phyloP scores from a whole-genome alignment of 371 early-diverging fungal genomes.

The Apophysomyces ossiformis region DNA sequence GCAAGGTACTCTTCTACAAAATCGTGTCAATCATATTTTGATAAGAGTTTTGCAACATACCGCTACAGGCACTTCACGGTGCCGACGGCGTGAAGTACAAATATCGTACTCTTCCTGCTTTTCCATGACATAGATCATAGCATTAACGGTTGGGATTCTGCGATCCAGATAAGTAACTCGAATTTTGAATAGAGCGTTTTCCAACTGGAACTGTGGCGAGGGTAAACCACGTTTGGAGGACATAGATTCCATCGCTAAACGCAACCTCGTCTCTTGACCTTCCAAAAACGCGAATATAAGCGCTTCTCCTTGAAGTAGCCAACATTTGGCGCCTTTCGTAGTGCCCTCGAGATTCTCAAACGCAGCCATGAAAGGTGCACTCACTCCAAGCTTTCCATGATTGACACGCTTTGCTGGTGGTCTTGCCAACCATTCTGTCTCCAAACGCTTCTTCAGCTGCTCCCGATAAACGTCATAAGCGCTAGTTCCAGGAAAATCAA shows the following conservation, averaged over 20 bases:
- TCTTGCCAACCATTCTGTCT: slow-evolving; percentile 53
- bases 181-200: slow-evolving; percentile 51
- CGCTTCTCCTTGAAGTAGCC: slow-evolving; percentile 5
- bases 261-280: background rate
- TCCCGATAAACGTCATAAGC: slow-evolving; percentile 51
- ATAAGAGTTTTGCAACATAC: background rate
- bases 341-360: slow-evolving; percentile 35
- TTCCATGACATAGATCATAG: slow-evolving; percentile 53
- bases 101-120: slow-evolving; percentile 31
- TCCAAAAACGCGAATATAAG: background rate
- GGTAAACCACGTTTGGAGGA: background rate
- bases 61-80: background rate
- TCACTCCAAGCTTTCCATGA: slow-evolving; percentile 63
- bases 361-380: slow-evolving; percentile 66
- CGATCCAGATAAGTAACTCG: slow-evolving; percentile 49
- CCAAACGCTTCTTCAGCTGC: slow-evolving; percentile 27
- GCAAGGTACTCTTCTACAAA: slow-evolving; percentile 16
- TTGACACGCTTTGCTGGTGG: slow-evolving; percentile 80
- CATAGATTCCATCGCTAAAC: background rate
- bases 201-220: slow-evolving; percentile 9
- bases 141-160: slow-evolving; percentile 55
- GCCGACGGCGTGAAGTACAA: background rate
- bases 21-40: background rate
- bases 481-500: slow-evolving; percentile 60
- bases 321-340: background rate